Evolutionary conservation across 176 grass and related monocot species (phyloP), one percentile per base, ranked within the genome.

Genomic region (Bromus sterilis): DNA sequence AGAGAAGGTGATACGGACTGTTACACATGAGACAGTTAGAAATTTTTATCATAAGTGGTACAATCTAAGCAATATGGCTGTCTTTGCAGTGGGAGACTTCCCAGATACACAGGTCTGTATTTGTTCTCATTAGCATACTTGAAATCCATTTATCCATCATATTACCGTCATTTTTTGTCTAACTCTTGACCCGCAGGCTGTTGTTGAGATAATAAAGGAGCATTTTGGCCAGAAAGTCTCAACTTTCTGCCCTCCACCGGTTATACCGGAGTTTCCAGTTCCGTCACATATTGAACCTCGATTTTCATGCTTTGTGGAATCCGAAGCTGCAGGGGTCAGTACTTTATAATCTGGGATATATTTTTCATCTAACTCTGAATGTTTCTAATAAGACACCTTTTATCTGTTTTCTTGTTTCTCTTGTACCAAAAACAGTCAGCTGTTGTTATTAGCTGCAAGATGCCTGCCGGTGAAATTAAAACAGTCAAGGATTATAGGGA

Each of bases 231-330:
- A 88, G 89, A 99, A 99, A 88, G 66, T 55, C 51, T 76, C 93
- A 71, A 34, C 60, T 58, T 71, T 74, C 56, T 29, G 62, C 43
- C 88, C 91, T 84, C 87, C 91, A 33, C 91, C 82, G n/a, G 35
- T 57, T 76, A 91, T 93, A 82, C 93, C 87, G 40, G 88, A 99
- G 71, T 95, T 99, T 77, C 74, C 77, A 63, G 89, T 99, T 85
- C 96, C 93, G 60, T 93, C 93, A 0, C 96, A 99, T 78, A 74
- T 83, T 87, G 90, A 99, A 86, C 93, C 93, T 91, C 96, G 96
- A 10, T 91, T 93, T 88, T 99, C 96, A 66, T 99, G 96, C 77
- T 95, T 99, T 89, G 86, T 99, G 34, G 96, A 99, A 93, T 99
- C 93, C 43, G 96, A 99, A 91, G 96, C 96, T 69, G 93, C 96